A percentile compares a stretch with the other conserved stretches of the same genome.
Evolutionary conservation across 768 basidiomycete genomes (phyloP).

Genomic region (Hebeloma cylindrosporum): DNA sequence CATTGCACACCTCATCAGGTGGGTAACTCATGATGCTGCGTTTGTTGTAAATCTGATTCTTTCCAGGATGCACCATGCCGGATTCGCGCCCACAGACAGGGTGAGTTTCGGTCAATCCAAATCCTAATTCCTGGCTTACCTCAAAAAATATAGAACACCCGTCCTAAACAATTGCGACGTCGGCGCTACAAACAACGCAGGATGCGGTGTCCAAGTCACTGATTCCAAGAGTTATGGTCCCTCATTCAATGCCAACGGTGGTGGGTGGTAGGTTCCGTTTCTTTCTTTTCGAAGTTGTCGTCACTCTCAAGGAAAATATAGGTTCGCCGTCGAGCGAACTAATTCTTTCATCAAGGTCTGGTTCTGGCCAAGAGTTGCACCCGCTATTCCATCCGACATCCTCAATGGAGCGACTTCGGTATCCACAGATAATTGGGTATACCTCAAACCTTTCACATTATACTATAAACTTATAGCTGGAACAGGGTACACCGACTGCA

Average conservation of each 20-base stretch:
- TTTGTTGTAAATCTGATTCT: not conserved
- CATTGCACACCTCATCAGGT: constrained; percentile 47
- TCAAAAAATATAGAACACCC: constrained; percentile 34
- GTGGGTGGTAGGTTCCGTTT: constrained; percentile 50
- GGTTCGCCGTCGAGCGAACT: constrained; percentile 67
- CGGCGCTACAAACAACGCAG: constrained; percentile 47
- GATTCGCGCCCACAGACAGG: constrained; percentile 44
- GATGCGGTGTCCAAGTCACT: constrained; percentile 51
- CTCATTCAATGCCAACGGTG: constrained; percentile 56
- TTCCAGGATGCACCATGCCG: constrained; percentile 55
- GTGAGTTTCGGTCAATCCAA: constrained; percentile 28
- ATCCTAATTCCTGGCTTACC: not conserved
- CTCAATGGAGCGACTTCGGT: constrained; percentile 38
- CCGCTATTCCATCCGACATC: constrained; percentile 48
- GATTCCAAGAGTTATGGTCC: constrained; percentile 54
- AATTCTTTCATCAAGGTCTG: constrained; percentile 59
- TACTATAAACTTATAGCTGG: not conserved
- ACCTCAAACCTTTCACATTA: constrained; percentile 7
- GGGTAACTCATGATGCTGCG: constrained; percentile 7
- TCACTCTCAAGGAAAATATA: constrained; percentile 18
- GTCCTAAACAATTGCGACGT: constrained; percentile 49
- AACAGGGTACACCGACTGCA: constrained; percentile 57
- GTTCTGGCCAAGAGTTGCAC: constrained; percentile 62
- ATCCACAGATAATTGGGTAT: constrained; percentile 55
- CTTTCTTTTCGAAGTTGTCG: not conserved